These are phyloP conservation scores for Darksidea phi DNA, from an alignment of 495 filamentous ascomycete genomes.

Conservation along the genomic window DNA sequence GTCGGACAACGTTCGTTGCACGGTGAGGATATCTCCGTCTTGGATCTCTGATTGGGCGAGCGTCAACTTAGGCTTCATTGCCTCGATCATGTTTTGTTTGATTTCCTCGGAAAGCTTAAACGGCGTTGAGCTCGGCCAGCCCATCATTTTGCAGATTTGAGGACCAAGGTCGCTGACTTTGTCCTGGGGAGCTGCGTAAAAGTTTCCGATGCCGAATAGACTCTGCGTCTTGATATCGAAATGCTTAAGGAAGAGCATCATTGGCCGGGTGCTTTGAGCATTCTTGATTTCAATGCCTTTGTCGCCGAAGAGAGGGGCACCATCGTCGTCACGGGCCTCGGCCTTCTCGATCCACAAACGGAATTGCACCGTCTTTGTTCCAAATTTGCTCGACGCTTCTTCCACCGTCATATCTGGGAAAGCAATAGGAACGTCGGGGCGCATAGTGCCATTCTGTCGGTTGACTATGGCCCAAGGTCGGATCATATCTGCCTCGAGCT, in stretches of 20 bases:
- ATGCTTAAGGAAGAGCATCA: constrained; percentile 88
- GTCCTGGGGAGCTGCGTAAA: constrained; percentile 83
- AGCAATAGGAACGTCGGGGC: constrained; percentile 81
- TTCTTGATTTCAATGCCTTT: constrained; percentile 48
- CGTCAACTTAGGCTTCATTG: constrained; percentile 84
- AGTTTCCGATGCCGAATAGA: constrained; percentile 70
- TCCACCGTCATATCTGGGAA: constrained; percentile 79
- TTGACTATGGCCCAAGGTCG: constrained; percentile 97
- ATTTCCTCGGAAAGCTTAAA: constrained; percentile 87
- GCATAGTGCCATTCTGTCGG: constrained; percentile 92
- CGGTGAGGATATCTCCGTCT: constrained; percentile 95
- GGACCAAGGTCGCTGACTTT: constrained; percentile 85
- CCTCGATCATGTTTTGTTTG: constrained; percentile 94
- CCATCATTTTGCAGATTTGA: constrained; percentile 77
- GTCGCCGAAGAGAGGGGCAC: constrained; percentile 67
- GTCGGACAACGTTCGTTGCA: constrained; percentile 68
- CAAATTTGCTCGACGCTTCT: constrained; percentile 67
- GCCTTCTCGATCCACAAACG: constrained; percentile 80
- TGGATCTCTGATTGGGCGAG: constrained; percentile 90
- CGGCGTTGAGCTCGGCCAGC: constrained; percentile 66
- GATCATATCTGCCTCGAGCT: constrained; percentile 60
- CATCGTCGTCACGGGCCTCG: constrained; percentile 63
- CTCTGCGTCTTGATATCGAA: constrained; percentile 78
- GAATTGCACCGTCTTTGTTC: constrained; percentile 69
- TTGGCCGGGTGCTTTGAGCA: constrained; percentile 49